Conservation (phyloP, 129 eudicot species). For the Kitagawia praeruptora region DNA sequence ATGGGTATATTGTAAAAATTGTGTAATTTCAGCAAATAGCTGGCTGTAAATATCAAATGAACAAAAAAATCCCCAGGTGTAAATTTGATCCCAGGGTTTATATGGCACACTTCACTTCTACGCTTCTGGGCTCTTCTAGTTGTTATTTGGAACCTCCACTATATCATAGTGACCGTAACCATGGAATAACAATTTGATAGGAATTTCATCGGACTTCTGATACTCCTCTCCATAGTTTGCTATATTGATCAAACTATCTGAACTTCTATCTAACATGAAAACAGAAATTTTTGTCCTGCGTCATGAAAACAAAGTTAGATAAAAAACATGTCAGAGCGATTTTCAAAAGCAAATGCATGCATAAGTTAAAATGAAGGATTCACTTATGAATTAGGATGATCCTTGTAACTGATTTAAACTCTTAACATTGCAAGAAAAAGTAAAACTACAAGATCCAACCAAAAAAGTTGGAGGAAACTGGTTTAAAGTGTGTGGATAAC, state of each 20-base stretch:
- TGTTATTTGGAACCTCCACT: conserved; percentile 33
- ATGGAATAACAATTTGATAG: conserved; percentile 65
- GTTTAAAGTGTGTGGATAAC: background rate
- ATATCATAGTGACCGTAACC: conserved; percentile 90
- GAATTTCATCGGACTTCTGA: conserved; percentile 30
- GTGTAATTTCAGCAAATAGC: conserved; percentile 7
- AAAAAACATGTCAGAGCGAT: background rate
- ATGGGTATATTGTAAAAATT: conserved; percentile 4
- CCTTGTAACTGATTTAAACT: background rate
- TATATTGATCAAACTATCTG: conserved; percentile 37
- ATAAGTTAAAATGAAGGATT: background rate
- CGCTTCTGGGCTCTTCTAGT: conserved; percentile 16
- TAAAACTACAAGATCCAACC: background rate
- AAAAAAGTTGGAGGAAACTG: background rate
- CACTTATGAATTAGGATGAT: background rate
- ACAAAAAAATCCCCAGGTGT: background rate
- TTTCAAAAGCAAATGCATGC: background rate
- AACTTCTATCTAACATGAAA: conserved; percentile 51
- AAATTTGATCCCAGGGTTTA: conserved; percentile 15
- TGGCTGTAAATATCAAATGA: conserved; percentile 4
- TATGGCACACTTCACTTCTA: conserved; percentile 19
- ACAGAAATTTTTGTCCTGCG: conserved; percentile 65
- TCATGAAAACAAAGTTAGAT: background rate
- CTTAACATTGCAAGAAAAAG: background rate
- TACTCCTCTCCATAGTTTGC: conserved; percentile 85